Evolutionary conservation across 2,329 filamentous ascomycete genomes (phyloP), one percentile per base, ranked within the genome.

Genomic region (Arachnomyces sp.): DNA sequence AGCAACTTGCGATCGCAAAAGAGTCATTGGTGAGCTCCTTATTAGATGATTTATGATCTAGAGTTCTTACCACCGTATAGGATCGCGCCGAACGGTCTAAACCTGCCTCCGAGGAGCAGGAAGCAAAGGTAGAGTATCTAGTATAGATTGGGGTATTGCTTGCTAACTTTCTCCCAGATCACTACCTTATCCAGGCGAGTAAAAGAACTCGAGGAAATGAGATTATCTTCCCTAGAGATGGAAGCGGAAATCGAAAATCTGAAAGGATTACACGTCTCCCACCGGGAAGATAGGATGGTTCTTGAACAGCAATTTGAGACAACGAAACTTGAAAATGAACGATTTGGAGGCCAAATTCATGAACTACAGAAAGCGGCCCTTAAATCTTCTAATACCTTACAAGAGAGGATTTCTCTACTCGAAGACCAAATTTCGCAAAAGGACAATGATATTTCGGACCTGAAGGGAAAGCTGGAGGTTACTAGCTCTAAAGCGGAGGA

Each of bases 361-460:
- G 31, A 46, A 16, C 33, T 37, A 12, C 34, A 43, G 30, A 32
- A 25, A 25, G 21, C 21, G 3, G 34, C 13, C 18, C 14, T 44
- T 9, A 30, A 40, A 14, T 32, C 45, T 16, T 13, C 44, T 13
- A 36, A 39, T 31, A 3, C 37, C 3, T 28, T 48, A 15, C 38
- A 42, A 33, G 42, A 48, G 21, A 30, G 31, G 15, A 17, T 48
- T 12, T 36, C 34, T 25, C 42, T n/a, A 13, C 44, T 46, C 15
- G 45, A 59, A 2, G 40, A 53, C 21, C 57, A 61, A 11, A 40
- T 56, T 1, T 46, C 59, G 21, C 44, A 47, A 11, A 61, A 60
- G 15, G 55, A 57, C 7, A 54, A 66, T 43, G 56, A 60, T n/a
- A 50, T 55, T 25, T 5, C 29, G 14, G 44, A 32, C 0, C 32